Percentiles rank a stretch among this genome's conserved stretches.
These are phyloP conservation scores for Acanthamoeba royreba DNA, from an alignment of 208 protist species.

Conservation along the genomic window DNA sequence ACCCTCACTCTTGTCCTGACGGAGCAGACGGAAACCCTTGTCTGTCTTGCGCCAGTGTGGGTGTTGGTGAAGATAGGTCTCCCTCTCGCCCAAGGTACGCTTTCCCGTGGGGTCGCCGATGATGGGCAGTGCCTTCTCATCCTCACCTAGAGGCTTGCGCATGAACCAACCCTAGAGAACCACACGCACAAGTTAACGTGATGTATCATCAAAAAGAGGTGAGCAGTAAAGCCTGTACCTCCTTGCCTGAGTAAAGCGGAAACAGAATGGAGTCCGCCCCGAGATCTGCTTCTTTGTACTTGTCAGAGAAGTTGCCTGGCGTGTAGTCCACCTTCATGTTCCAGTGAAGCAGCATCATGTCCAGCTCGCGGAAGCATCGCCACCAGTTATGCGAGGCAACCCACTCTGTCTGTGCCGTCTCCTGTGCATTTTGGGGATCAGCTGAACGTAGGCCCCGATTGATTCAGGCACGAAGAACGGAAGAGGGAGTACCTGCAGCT, in stretches of 20 bases:
- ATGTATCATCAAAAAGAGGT: too few relatives aligned
- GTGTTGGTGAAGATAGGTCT: background rate
- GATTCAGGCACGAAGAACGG: too few relatives aligned
- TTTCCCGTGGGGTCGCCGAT: constrained; percentile 12
- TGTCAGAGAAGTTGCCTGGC: background rate
- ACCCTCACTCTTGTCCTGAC: background rate
- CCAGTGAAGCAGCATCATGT: constrained; percentile 39
- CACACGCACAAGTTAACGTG: too few relatives aligned
- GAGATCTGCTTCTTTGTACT: background rate
- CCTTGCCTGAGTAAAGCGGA: background rate
- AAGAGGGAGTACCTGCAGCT: constrained; percentile 32
- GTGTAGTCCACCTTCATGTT: constrained; percentile 2
- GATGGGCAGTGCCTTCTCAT: background rate
- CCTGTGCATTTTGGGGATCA: too few relatives aligned
- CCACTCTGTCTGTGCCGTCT: background rate
- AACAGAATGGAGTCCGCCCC: background rate
- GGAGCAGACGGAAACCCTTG: background rate
- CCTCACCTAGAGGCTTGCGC: background rate
- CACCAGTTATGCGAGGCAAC: constrained; percentile 30
- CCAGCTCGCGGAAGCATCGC: constrained; percentile 34
- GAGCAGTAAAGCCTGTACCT: background rate
- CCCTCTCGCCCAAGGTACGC: constrained; percentile 38
- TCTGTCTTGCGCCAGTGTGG: background rate
- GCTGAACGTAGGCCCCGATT: too few relatives aligned
- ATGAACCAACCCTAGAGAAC: background rate